phyloP scores from a whole-genome alignment of 2,329 filamentous ascomycete genomes.

The Helicocarpus griseus region DNA sequence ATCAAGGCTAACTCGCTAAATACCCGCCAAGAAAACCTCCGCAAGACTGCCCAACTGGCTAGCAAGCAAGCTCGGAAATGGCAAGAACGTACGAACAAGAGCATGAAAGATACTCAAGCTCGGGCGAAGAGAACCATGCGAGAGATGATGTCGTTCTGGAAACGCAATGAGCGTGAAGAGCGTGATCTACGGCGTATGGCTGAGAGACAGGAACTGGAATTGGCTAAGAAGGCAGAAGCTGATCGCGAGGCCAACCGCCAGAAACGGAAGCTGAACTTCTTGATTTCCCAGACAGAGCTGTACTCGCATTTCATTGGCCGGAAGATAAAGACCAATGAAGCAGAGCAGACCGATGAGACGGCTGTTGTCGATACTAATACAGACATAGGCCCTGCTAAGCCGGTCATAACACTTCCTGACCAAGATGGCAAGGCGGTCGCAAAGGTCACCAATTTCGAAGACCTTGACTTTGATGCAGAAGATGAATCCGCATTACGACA shows the following conservation, averaged over 20 bases:
- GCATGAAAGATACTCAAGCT: slow-evolving; percentile 93
- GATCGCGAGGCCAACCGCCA: slow-evolving; percentile 95
- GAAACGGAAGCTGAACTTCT: slow-evolving; percentile 97
- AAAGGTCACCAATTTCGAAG: slow-evolving; percentile 88
- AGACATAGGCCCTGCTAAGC: slow-evolving; percentile 40
- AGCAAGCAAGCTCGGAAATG: slow-evolving; percentile 96
- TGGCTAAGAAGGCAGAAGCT: slow-evolving; percentile 91
- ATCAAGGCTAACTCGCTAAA: slow-evolving; percentile 76
- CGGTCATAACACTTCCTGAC: slow-evolving; percentile 34
- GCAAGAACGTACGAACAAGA: slow-evolving; percentile 97
- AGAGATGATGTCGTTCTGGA: slow-evolving; percentile 99
- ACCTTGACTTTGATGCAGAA: slow-evolving; percentile 90
- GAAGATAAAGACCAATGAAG: slow-evolving; percentile 96
- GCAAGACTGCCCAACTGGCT: slow-evolving; percentile 92
- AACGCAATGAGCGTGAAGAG: slow-evolving; percentile 95
- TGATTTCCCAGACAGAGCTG: slow-evolving; percentile 96
- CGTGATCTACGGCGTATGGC: slow-evolving; percentile 88
- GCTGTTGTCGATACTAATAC: slow-evolving; percentile 38
- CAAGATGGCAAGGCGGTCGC: slow-evolving; percentile 41
- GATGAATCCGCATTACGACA: slow-evolving; percentile 73
- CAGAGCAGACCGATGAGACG: slow-evolving; percentile 72
- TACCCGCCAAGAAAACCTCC: slow-evolving; percentile 87
- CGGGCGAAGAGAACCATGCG: slow-evolving; percentile 96
- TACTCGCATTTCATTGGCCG: slow-evolving; percentile 99
- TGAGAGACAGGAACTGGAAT: slow-evolving; percentile 91